Evolutionary conservation across 257 asterid genomes (phyloP).

Genomic region (Orobanche coerulescens): DNA sequence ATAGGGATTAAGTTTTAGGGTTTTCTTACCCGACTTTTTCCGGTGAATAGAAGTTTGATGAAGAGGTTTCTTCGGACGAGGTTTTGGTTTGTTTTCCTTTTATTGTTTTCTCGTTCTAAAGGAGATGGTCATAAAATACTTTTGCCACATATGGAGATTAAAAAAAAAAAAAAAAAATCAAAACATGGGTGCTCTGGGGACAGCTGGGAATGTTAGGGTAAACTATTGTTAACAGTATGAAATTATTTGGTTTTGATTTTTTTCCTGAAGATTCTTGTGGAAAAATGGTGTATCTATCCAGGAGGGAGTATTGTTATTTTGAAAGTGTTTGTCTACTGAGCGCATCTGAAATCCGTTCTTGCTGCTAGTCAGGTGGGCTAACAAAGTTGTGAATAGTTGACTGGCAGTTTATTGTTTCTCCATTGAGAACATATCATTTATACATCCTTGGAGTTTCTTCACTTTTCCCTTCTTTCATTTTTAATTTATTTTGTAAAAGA

Average conservation of each 20-base stretch:
- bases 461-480: background rate
- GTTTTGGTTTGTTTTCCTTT: background rate
- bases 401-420: background rate
- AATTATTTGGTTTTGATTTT: background rate
- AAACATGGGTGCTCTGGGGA: slow-evolving; percentile 3
- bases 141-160: background rate
- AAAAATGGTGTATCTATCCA: background rate
- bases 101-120: background rate
- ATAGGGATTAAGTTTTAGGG: slow-evolving; percentile 28
- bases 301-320: background rate
- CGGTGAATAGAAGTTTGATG: background rate
- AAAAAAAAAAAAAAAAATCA: background rate
- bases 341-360: background rate
- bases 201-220: background rate
- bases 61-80: background rate
- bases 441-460: slow-evolving; percentile 1
- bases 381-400: background rate
- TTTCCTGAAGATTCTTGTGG: background rate
- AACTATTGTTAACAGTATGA: background rate
- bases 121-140: background rate
- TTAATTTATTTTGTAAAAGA: background rate
- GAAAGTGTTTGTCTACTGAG: background rate
- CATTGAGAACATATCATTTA: background rate
- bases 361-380: background rate
- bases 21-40: slow-evolving; percentile 17